Conservation (phyloP, 768 basidiomycete genomes). For the Phlebiopsis flavidoalba region DNA sequence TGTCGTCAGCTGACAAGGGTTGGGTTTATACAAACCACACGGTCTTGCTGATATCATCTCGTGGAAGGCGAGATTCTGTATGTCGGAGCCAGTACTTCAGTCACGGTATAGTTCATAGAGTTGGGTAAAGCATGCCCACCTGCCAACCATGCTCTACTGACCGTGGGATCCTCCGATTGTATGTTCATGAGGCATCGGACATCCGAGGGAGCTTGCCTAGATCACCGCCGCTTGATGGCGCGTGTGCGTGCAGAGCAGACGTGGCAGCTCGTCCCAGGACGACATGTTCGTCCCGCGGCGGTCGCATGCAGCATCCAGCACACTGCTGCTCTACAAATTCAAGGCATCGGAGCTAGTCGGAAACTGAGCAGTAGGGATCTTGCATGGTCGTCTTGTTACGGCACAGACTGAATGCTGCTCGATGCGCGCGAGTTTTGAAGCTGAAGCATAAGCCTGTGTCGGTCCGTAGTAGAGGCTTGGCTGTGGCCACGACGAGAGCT, state of each 20-base stretch:
- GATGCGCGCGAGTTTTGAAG: not conserved
- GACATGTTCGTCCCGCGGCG: not conserved
- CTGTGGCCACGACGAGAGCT: not conserved
- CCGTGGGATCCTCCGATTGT: not conserved
- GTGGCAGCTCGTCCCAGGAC: not conserved
- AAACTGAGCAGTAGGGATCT: not conserved
- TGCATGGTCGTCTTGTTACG: not conserved
- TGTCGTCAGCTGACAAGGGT: too few species aligned
- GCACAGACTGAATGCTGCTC: not conserved
- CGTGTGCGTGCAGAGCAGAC: not conserved
- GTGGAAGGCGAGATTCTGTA: not conserved
- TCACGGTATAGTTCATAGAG: not conserved
- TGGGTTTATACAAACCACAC: not conserved
- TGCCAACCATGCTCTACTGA: not conserved
- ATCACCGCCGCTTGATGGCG: not conserved
- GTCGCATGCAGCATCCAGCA: not conserved
- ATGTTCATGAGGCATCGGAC: not conserved
- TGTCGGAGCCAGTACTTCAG: not conserved
- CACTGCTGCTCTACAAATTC: not conserved
- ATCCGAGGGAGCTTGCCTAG: not conserved
- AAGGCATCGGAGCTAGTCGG: not conserved
- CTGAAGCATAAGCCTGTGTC: not conserved
- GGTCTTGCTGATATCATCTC: not conserved
- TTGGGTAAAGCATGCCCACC: not conserved
- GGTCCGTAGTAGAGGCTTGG: not conserved